Evolutionary conservation across 1,139 yeast species (phyloP), one percentile per base, ranked within the genome.

Genomic region (Scheffersomyces insectosa): DNA sequence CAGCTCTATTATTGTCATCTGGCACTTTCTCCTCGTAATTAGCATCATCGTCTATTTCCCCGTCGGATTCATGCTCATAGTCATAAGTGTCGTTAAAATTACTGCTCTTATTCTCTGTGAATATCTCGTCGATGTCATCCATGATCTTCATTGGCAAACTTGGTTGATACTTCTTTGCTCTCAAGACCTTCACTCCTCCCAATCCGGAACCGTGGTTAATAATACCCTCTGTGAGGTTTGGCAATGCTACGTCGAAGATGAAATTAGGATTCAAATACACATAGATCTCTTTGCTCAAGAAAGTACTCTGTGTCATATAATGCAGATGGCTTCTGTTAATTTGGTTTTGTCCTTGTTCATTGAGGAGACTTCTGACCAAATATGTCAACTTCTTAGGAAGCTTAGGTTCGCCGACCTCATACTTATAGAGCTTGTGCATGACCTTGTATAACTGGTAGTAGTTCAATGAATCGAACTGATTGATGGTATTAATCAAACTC

Each of bases 341-440:
- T 50, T 75, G 75, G 27, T 56, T 53, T 41, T 65, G 72, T 1
- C 77, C 79, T 41, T 68, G 70, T 45, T 77, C 71, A 42, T 56
- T 65, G 57, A 58, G 57, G 36, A 68, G 58, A 13, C 54, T 47
- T 46, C 68, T 72, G 15, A 72, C 51, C n/a, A 64, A 46, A 48
- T 66, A 72, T 7, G 64, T 61, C 28, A 80, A 57, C 10, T 60
- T 52, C 52, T 83, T 85, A 15, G 81, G 71, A 37, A 85, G 65
- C 50, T 80, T 81, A 15, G 70, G 68, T 61, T 93, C 99, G 23
- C 85, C 82, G 5, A 90, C 82, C 60, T 93, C 99, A 53, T 90
- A 88, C 41, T 88, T 80, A 65, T 93, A 93, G 54, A 83, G 79
- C 52, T 88, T 86, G 45, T 64, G 56, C 34, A 85, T 77, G 1